Base-by-base conservation (phyloP, 2,329 filamentous ascomycete genomes). In the Hypomyces perniciosus region DNA sequence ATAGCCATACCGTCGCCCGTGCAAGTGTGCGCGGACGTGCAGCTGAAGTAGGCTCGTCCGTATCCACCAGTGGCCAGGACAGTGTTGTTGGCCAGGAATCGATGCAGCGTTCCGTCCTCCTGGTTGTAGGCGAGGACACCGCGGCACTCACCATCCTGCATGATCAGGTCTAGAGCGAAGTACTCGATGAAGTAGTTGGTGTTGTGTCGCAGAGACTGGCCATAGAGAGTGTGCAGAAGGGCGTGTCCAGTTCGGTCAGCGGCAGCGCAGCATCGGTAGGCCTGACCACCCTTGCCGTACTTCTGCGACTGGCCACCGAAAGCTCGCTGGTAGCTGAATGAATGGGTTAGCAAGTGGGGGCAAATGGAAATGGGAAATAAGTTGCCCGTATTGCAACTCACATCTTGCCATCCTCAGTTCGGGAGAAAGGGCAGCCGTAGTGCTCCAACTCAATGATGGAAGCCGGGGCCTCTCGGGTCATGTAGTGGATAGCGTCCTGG, bases 111-210 rank as follows among this genome's bases (percentile, higher is more conserved):
- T 59, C 93, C 93, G 67, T 99, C 93, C 75, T 99, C 92, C 76
- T 96, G 91, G 81, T 96, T 97, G 76, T 96, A 96, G 54, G 92
- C 92, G 60, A 97, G 80, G 60, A 97, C 88, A 82, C 93, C 93
- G 61, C 91, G 91, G 79, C 92, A 97, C 72, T 92, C 88, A 55
- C 92, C 92, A 64, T 95, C 88, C 75, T 96, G 87, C 93, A 97
- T 97, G 65, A 99, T 87, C 72, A 97, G 77, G 69, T 97, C 93
- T 60, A 95, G 81, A 63, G 91, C 93, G 71, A 97, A 99, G 80
- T 91, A 97, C 75, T 97, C 93, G 71, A 99, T 96, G 76, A 99
- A 97, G 81, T 96, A 99, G 79, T 96, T 96, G 67, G 92, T 96
- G 80, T 96, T 96, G 81, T 97, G 90, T 68, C 89, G 81, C 55